Base-by-base conservation (phyloP, 352 stramenopile species). In the Globisporangium viniferum region DNA sequence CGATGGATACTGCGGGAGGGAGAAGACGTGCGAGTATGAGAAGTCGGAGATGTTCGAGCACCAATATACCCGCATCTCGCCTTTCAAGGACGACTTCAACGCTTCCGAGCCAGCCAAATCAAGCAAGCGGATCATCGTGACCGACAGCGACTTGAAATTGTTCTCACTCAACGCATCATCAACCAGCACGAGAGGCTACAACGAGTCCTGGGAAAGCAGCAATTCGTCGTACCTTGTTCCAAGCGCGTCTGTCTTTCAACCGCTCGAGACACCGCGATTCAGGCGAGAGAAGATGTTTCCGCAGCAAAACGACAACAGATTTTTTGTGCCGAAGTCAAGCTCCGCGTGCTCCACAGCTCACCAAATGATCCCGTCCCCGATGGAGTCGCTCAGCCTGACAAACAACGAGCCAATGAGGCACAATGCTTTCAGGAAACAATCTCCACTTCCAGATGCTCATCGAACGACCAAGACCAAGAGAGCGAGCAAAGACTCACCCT, bases 61-160 rank as follows among this genome's bases (percentile, higher is more conserved):
- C 20, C 53, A 39, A 48, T 27, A 57, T n/a, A 12, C 36, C 22
- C 41, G 46, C 22, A 51, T 62, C 9, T 27, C 54, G 8, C 20
- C 57, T 9, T 59, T 70, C 27, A 76, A 72, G n/a, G 49, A 72
- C 22, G 62, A 73, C 2, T 35, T 56, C 15, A 68, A 27, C 41
- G 66, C 67, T 20, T 51, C 80, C 5, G 88, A 81, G 24, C 78
- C 79, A 10, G 80, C 69, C 15, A 73, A 66, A 31, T 62, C 72
- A 2, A 69, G 82, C 53, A 83, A 79, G 70, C 86, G 85, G 57
- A 66, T 88, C 15, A 71, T 85, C 27, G 80, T 85, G 22, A 79
- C 72, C 1, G 75, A 85, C 46, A 84, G 59, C 46, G 78, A 89
- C 36, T 68, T 86, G 41, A 78, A 63, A 24, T 46, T 84, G 18